phyloP scores from a whole-genome alignment of 306 rosid genomes.

The Citrullus mucosospermus region DNA sequence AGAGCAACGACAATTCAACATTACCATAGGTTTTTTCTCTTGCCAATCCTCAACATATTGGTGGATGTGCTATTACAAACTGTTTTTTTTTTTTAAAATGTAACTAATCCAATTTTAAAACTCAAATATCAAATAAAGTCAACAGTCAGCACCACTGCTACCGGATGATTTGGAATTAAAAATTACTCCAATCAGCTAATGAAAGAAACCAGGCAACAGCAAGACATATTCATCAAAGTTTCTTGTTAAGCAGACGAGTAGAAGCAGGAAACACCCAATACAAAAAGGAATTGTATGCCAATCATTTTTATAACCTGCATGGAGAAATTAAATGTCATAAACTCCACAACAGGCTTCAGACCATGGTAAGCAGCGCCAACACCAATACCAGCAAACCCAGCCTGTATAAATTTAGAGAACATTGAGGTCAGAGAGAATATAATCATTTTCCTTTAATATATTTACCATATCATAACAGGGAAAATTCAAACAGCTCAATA shows the following conservation, averaged over 20 bases:
- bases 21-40: background rate
- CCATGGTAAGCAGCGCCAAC: constrained; percentile 99
- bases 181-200: background rate
- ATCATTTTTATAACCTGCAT: constrained; percentile 66
- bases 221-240: background rate
- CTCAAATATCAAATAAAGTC: background rate
- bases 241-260: background rate
- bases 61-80: background rate
- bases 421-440: background rate
- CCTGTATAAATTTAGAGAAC: constrained; percentile 34
- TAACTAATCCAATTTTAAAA: background rate
- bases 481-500: background rate
- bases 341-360: constrained; percentile 80
- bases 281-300: background rate
- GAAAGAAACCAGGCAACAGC: background rate
- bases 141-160: background rate
- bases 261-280: background rate
- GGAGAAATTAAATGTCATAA: constrained; percentile 98
- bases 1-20: background rate
- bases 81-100: no score
- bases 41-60: background rate
- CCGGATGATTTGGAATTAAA: background rate
- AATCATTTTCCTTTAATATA: background rate
- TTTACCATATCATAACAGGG: background rate
- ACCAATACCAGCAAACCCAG: constrained; percentile 97